A percentile compares a stretch with the other conserved stretches of the same genome.
phyloP scores from a whole-genome alignment of 2,329 filamentous ascomycete species.

The Tolypocladium endophyticum region DNA sequence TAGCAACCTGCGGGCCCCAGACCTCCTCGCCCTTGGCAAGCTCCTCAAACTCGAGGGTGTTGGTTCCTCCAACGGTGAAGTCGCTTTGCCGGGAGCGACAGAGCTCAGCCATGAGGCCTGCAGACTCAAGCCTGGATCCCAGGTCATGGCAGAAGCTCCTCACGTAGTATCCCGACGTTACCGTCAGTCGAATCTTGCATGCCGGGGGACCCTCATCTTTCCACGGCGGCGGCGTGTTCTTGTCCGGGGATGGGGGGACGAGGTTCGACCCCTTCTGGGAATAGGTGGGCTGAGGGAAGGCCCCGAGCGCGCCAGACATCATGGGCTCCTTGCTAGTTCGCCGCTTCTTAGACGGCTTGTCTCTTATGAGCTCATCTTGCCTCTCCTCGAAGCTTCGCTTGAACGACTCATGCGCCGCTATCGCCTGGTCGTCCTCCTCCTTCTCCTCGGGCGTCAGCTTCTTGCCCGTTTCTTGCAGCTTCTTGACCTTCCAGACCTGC shows the following conservation, averaged over 20 bases:
- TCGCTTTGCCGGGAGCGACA: constrained; percentile 71
- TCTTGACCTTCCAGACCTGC: constrained; percentile 55
- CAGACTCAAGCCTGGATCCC: constrained; percentile 68
- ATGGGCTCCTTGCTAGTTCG: constrained; percentile 24
- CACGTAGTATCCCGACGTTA: constrained; percentile 94
- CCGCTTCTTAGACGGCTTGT: constrained; percentile 29
- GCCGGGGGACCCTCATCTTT: constrained; percentile 60
- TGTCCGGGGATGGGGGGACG: constrained; percentile 35
- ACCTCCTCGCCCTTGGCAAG: constrained; percentile 65
- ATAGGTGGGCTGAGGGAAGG: constrained; percentile 33
- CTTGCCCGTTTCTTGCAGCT: constrained; percentile 38
- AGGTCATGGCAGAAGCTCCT: constrained; percentile 89
- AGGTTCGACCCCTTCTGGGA: constrained; percentile 38
- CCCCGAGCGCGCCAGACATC: constrained; percentile 48
- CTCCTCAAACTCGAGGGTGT: constrained; percentile 71
- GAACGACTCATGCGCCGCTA: constrained; percentile 44
- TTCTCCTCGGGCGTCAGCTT: constrained; percentile 44
- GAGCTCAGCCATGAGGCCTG: constrained; percentile 78
- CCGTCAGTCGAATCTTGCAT: constrained; percentile 76
- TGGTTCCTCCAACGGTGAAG: constrained; percentile 59
- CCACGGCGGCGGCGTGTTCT: constrained; percentile 44
- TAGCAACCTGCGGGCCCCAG: constrained; percentile 66
- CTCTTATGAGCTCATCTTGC: constrained; percentile 45
- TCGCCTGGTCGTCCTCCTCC: constrained; percentile 42
- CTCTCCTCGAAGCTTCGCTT: constrained; percentile 49